Base-by-base conservation (phyloP, 495 filamentous ascomycete species). In the Hypoxylon perforatum region DNA sequence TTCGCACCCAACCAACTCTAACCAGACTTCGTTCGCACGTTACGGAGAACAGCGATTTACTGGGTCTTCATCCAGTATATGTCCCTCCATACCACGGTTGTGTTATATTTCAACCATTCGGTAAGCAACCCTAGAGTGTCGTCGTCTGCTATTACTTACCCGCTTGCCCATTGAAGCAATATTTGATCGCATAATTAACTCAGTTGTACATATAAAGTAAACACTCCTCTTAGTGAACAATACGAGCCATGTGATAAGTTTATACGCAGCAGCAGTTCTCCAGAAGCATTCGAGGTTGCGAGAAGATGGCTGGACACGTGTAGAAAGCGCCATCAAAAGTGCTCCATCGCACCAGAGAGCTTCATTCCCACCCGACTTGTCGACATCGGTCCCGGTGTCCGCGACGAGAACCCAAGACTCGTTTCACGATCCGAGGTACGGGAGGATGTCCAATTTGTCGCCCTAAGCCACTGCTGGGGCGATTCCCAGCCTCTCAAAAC, bases 391-490 rank as follows among this genome's bases (percentile, higher is more conserved):
- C 30, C n/a, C n/a, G n/a, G n/a, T n/a, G n/a, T n/a, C n/a, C n/a
- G n/a, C n/a, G n/a, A 35, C 30, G 11, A 35, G 11, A 35, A 35
- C 11, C 30, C 30, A 35, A 35, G 11, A 35, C 30, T 35, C 11
- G 30, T 35, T 35, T 11, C 11, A 5, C 30, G 30, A 11, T 4
- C 4, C 5, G 30, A 35, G 30, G 4, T 35, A 35, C 30, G 30
- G 11, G 30, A 35, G 4, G 11, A 4, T 11, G 11, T 35, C 11
- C 5, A 35, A 35, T 70, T 65, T 38, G 52, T 70, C 0, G 67
- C 67, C 1, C 46, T 70, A 6, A 70, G 67, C 52, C 65, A 70
- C 51, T 58, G 52, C 28, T 70, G 67, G 67, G 67, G 67, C 22
- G 25, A 53, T 2, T 52, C 51, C 8, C 17, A 23, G 23, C 25